Evolutionary conservation across 345 rosid genomes (phyloP).

Genomic region (Populus ilicifolia): DNA sequence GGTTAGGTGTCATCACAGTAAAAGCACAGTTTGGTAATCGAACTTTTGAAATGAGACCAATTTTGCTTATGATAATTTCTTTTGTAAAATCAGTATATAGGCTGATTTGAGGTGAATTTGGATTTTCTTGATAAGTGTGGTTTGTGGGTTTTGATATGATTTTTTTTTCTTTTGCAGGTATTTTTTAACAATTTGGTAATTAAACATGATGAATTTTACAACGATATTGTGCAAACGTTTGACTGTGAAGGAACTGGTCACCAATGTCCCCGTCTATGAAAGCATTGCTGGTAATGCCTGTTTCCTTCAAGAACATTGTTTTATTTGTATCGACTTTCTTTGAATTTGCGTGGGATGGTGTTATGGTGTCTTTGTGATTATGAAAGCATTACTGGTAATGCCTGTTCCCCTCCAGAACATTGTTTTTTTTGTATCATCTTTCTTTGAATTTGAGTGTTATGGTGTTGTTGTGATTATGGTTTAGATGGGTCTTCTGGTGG

Average conservation of each 20-base stretch:
- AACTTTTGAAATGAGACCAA: background rate
- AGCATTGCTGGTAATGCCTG: constrained; percentile 17
- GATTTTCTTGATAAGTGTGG: too few species aligned
- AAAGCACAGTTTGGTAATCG: too few species aligned
- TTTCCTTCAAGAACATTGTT: background rate
- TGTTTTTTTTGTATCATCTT: background rate
- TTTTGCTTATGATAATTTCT: too few species aligned
- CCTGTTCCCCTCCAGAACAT: background rate
- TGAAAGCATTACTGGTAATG: constrained; percentile 19
- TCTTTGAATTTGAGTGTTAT: background rate
- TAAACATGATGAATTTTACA: constrained; percentile 20
- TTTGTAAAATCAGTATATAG: background rate
- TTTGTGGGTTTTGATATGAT: background rate
- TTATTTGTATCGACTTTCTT: background rate
- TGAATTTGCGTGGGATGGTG: background rate
- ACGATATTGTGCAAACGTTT: constrained; percentile 25
- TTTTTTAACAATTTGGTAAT: too few species aligned
- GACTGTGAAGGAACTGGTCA: constrained; percentile 26
- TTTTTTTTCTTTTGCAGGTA: background rate
- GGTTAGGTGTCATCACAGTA: too few species aligned
- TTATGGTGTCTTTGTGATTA: constrained; percentile 5
- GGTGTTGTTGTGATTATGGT: background rate
- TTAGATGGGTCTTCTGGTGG: constrained; percentile 57
- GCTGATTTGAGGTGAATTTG: background rate
- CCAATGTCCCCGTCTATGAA: constrained; percentile 23